Evolutionary conservation across 441 rosid species (phyloP).

Genomic region (Biscutella laevigata): DNA sequence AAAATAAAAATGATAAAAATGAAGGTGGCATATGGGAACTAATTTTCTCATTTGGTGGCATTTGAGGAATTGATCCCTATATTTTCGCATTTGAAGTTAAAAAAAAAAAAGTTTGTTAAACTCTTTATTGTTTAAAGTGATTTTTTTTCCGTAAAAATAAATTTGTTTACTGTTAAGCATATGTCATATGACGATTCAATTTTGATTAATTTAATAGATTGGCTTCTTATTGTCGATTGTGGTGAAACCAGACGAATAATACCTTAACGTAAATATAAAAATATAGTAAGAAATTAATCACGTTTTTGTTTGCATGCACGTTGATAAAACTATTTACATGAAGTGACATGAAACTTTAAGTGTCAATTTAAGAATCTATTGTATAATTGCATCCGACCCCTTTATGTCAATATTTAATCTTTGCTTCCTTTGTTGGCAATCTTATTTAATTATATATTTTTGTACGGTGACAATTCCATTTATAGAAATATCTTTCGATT

Average conservation of each 20-base stretch:
- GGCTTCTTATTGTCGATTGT: background rate
- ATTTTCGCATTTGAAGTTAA: no score
- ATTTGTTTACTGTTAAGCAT: no score
- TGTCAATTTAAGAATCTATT: conserved; percentile 9
- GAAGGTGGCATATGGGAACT: no score
- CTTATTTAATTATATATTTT: background rate
- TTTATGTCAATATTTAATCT: conserved; percentile 18
- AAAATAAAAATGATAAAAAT: no score
- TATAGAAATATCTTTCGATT: background rate
- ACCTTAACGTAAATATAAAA: background rate
- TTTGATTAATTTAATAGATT: background rate
- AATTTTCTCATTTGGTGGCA: no score
- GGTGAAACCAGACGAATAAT: background rate
- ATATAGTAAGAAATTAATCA: no score
- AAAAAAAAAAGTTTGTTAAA: no score
- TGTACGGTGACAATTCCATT: background rate
- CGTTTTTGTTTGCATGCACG: no score
- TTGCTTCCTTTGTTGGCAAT: conserved; percentile 23
- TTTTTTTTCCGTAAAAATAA: no score
- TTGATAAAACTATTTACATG: background rate
- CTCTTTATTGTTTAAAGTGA: no score
- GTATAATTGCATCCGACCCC: background rate
- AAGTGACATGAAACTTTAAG: background rate
- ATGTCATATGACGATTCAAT: no score
- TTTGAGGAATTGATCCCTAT: no score